Evolutionary conservation across 805 yeast species (phyloP), one percentile per base, ranked within the genome.

Genomic region (Ogataea saltuana): DNA sequence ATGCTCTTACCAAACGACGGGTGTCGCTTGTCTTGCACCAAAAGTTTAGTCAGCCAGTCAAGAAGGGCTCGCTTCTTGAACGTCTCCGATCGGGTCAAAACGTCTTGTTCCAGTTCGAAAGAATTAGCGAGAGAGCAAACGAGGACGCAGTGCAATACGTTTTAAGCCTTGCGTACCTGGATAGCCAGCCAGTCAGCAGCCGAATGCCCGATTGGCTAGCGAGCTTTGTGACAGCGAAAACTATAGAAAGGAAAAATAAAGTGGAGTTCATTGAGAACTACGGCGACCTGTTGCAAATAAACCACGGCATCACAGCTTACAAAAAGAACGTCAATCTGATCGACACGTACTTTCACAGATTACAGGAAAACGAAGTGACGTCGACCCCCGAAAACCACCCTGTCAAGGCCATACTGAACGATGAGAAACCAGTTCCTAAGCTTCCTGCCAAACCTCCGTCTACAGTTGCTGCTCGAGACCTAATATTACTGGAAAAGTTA

Each of bases 201-300:
- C 33, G 57, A 12, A 25, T 32, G 12, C 57, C 57, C n/a, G 5
- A 9, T 1, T 53, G 57, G 57, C 35, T 53, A 4, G 18, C 19
- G 13, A 41, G 49, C 3, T 53, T 53, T 36, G 33, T 48, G 9
- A 16, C 18, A 4, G 12, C 19, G 13, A 40, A 46, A 16, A 16
- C 16, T 5, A 23, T 30, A 15, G 42, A 43, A 13, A 44, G 42
- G 20, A n/a, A 13, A 11, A 31, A 44, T 11, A 49, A 52, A 22
- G 40, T 29, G 10, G 11, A 13, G 4, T 46, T 52, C n/a, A 8
- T 42, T 4, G 23, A 34, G 4, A 33, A 29, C 4, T 52, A 49
- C 28, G 29, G 28, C 6, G 33, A 32, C 2, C 33, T 49, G 13
- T n/a, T 49, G 3, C 7, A 30, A 8, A 2, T 25, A 1, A 23